Conservation (phyloP, 495 filamentous ascomycete genomes). For the Chaetomium fimeti region DNA sequence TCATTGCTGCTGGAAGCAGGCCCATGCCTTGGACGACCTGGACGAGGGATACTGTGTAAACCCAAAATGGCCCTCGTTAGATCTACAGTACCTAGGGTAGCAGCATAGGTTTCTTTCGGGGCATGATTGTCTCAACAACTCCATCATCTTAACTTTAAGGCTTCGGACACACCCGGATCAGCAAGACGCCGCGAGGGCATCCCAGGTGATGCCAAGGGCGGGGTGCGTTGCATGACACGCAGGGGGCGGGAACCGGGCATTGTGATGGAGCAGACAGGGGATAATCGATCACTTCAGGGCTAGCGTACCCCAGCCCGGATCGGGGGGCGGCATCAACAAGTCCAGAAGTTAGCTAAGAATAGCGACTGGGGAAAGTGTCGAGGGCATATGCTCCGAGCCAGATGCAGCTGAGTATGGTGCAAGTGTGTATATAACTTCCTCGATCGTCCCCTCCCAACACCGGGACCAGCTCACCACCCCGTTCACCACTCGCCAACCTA, state of each 20-base stretch:
- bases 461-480: not conserved
- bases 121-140: not conserved
- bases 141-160: not conserved
- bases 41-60: too few species aligned
- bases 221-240: constrained; percentile 14
- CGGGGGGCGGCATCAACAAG: not conserved
- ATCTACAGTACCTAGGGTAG: too few species aligned
- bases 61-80: too few species aligned
- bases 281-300: not conserved
- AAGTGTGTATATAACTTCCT: constrained; percentile 9
- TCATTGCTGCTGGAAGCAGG: not conserved
- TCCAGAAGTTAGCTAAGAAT: constrained; percentile 12
- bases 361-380: not conserved
- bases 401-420: not conserved
- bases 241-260: not conserved
- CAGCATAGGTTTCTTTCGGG: not conserved
- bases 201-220: constrained; percentile 3
- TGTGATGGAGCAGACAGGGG: constrained; percentile 10
- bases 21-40: too few species aligned
- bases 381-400: not conserved
- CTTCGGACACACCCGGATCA: not conserved
- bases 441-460: not conserved
- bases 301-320: not conserved
- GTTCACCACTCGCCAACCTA: not conserved
- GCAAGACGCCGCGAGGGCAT: not conserved